Evolutionary conservation across 257 asterid genomes (phyloP), one percentile per base, ranked within the genome.

Genomic region (Leptodermis oblonga): DNA sequence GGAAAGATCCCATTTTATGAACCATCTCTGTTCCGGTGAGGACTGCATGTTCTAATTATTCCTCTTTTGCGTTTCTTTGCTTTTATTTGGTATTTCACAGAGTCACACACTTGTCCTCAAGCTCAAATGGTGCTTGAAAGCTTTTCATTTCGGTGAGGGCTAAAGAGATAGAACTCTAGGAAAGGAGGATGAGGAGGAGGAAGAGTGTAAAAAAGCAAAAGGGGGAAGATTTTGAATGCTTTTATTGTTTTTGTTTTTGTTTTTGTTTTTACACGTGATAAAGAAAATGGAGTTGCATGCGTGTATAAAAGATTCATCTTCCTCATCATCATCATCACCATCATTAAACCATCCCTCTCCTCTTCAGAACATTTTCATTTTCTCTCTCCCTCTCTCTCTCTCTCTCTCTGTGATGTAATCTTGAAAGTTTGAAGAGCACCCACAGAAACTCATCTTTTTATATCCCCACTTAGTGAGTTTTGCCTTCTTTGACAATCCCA

Each of bases 281-380:
- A 82, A 82, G 87, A 79, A 77, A 77, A 82, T 83, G 88, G 88
- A 84, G 49, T 80, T 92, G 97, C 97, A 92, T 92, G 97, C 90
- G 93, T 81, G 88, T 85, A 79, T 85, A 82, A 84, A 84, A 86
- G 92, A 85, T 82, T 81, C 91, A 85, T 76, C 76, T 69, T 75
- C 90, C 80, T 76, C 79, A 83, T 77, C 90, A 79, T 78, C 86
- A 70, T 67, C 82, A 17, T 55, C n/a, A n/a, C n/a, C n/a, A n/a
- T n/a, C n/a, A n/a, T n/a, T n/a, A n/a, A n/a, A n/a, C n/a, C 33
- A 61, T 49, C 63, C 31, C 31, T 33, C 12, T n/a, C 28, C 48
- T 23, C 63, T 20, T 56, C 65, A 17, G 18, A 25, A 49, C n/a
- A n/a, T n/a, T 62, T 7, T 48, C 37, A 39, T 36, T 36, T 63